These are phyloP conservation scores for Boehmeria nivea DNA, from an alignment of 306 rosid species.

Conservation along the genomic window DNA sequence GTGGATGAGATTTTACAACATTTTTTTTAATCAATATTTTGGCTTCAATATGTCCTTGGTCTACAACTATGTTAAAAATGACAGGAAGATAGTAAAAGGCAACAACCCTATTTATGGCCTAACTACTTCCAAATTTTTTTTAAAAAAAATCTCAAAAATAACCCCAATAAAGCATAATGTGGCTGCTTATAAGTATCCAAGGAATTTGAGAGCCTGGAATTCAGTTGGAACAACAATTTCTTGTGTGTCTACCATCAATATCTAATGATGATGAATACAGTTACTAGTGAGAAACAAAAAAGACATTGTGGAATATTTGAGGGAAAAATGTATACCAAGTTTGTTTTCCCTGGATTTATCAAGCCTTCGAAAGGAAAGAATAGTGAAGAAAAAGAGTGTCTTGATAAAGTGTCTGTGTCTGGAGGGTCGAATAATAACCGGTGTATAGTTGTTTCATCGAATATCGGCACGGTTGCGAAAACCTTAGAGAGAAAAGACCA, in stretches of 20 bases:
- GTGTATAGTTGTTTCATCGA: slow-evolving; percentile 38
- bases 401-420: slow-evolving; percentile 23
- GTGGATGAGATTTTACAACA: slow-evolving; percentile 22
- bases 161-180: background rate
- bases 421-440: slow-evolving; percentile 28
- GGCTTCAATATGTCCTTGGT: slow-evolving; percentile 16
- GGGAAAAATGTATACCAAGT: slow-evolving; percentile 19
- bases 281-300: background rate
- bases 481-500: slow-evolving; percentile 45
- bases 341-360: slow-evolving; percentile 23
- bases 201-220: background rate
- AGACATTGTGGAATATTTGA: slow-evolving; percentile 7
- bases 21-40: slow-evolving; percentile 2
- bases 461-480: slow-evolving; percentile 44
- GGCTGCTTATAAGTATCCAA: background rate
- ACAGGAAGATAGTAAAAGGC: slow-evolving; percentile 30
- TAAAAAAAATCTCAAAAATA: background rate
- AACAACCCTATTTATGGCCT: slow-evolving; percentile 51
- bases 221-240: background rate
- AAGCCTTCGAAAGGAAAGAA: slow-evolving; percentile 30
- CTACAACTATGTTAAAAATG: slow-evolving; percentile 24
- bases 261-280: background rate
- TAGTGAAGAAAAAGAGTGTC: slow-evolving; percentile 23
- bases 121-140: slow-evolving; percentile 24
- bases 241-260: background rate